Conservation (phyloP, 225 moss, liverwort and hornwort genomes). For the Pleurozium schreberi region DNA sequence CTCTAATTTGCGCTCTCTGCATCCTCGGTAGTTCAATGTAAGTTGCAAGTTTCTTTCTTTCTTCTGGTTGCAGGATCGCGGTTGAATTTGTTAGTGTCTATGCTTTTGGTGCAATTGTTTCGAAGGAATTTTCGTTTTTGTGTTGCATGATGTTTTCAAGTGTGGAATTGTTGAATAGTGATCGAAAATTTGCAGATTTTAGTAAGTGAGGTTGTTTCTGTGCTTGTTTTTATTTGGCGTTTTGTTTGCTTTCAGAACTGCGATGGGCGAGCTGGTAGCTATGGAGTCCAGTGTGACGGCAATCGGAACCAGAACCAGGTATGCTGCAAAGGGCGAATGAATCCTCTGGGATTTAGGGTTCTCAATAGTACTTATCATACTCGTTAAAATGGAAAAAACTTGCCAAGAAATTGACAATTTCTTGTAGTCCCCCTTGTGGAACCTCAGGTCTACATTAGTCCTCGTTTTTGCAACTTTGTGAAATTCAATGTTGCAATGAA, state of each 20-base stretch:
- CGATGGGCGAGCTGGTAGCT: background rate
- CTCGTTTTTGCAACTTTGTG: background rate
- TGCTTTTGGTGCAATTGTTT: background rate
- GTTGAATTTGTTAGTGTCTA: background rate
- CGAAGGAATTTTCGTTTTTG: background rate
- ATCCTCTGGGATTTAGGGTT: background rate
- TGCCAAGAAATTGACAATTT: background rate
- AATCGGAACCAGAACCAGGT: slow-evolving; percentile 1
- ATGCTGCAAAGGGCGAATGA: background rate
- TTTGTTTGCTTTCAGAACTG: background rate
- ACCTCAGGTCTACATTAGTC: background rate
- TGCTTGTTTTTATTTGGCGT: background rate
- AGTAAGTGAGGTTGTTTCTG: background rate
- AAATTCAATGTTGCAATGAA: background rate
- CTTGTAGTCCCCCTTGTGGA: no score
- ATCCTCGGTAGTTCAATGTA: background rate
- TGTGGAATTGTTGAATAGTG: background rate
- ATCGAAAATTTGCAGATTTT: background rate
- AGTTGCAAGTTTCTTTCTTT: background rate
- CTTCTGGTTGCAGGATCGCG: background rate
- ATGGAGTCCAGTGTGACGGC: background rate
- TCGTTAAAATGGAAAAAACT: background rate
- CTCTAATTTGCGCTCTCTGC: background rate
- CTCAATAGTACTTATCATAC: no score
- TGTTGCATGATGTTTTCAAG: background rate